Base-by-base conservation (phyloP, 2,329 filamentous ascomycete species). In the Monascus ruber region DNA sequence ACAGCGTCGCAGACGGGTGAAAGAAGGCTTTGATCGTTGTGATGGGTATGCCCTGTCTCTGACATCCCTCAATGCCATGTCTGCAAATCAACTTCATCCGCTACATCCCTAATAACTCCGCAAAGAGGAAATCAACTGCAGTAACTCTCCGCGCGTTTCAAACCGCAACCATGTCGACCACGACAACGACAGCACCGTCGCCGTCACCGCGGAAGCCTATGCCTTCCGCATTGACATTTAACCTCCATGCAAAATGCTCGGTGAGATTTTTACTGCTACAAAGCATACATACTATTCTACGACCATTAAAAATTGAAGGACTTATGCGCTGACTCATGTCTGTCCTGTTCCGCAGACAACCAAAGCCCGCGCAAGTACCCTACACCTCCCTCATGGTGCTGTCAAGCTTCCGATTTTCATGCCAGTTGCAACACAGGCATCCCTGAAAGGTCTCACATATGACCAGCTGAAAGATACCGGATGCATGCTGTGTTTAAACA, bases 351-450 rank as follows among this genome's bases (percentile, higher is more conserved):
- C 29, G 43, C 40, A 96, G 89, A 93, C 87, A 36, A 96, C 89
- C 7, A 86, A 89, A 71, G 91, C 91, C 25, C 83, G 91, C 50
- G 91, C 91, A 36, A 91, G 91, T 38, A 79, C 78, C 42, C 73
- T 98, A 39, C 83, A 81, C 35, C 79, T 98, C 25, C 89, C 91
- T 37, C 93, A 98, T 77, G 91, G 91, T 42, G 74, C 82, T 1
- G 88, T 98, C 25, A 77, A 83, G 52, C 76, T 96, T 26, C 91
- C 93, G 5, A 79, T 96, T 42, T 98, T 98, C 64, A 98, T 98
- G 91, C 91, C 91, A 10, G 91, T 98, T 33, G 91, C 91, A 26
- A 98, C 91, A 1, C 91, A 98, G 64, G 91, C 85, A 1, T 94
- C 89, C 0, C 72, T 98, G 31, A 98, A 98, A 60, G 91, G 91